Percentiles rank a stretch among this genome's conserved stretches.
phyloP scores from a whole-genome alignment of 176 grass and related monocot species.

The Panicum miliaceum region DNA sequence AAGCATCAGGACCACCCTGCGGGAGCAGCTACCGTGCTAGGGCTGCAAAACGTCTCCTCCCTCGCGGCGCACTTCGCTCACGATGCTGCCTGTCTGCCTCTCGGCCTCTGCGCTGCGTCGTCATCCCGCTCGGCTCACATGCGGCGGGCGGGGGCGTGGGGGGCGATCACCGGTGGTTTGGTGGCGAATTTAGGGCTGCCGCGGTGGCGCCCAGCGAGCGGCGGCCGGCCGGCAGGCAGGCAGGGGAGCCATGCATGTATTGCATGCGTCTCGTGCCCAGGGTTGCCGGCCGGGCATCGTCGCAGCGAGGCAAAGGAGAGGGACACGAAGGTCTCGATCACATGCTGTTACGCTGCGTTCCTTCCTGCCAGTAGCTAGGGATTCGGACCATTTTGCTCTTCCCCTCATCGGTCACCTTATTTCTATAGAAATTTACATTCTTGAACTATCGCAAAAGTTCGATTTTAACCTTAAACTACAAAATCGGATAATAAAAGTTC shows the following conservation, averaged over 20 bases:
- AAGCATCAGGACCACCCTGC: too few relatives aligned
- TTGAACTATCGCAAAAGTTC: too few relatives aligned
- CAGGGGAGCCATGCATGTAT: conserved; percentile 20
- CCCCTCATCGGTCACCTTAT: not conserved
- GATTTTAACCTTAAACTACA: too few relatives aligned
- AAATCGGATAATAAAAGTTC: too few relatives aligned
- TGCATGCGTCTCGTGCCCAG: conserved; percentile 16
- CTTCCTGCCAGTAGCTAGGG: not conserved
- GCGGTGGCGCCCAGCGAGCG: not conserved
- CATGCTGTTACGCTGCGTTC: not conserved
- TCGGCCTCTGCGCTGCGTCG: not conserved
- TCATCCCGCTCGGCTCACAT: not conserved
- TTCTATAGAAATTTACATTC: too few relatives aligned
- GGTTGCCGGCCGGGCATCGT: not conserved
- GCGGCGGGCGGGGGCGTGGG: not conserved
- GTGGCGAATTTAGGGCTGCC: conserved; percentile 33
- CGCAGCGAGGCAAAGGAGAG: not conserved
- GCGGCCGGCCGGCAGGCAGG: not conserved
- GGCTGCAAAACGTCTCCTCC: too few relatives aligned
- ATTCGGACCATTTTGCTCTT: not conserved
- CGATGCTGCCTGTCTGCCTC: too few relatives aligned
- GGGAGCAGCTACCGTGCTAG: too few relatives aligned
- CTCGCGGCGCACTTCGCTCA: too few relatives aligned
- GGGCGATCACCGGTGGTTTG: not conserved
- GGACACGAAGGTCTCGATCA: not conserved